phyloP scores from a whole-genome alignment of 2,329 filamentous ascomycete genomes.

The Grosmannia serpens region DNA sequence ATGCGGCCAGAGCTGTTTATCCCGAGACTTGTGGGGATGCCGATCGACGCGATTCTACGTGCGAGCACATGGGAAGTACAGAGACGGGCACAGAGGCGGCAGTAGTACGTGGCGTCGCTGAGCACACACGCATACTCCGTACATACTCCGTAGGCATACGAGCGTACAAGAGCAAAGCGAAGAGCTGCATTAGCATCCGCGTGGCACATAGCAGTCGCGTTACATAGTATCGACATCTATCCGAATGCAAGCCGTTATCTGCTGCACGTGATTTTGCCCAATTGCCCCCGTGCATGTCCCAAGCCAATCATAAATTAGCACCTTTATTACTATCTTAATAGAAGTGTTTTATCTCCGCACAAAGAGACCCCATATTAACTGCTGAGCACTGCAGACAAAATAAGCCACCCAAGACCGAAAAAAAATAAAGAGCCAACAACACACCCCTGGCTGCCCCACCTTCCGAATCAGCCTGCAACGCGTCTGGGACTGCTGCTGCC shows the following conservation, averaged over 20 bases:
- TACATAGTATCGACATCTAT: too few species aligned
- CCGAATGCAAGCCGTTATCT: too few species aligned
- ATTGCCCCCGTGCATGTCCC: neutral
- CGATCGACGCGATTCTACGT: neutral
- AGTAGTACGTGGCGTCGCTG: too few species aligned
- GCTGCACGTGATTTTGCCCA: neutral
- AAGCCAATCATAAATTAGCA: slow-evolving; percentile 3
- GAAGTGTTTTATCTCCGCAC: neutral
- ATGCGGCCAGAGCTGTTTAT: neutral
- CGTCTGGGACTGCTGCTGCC: slow-evolving; percentile 14
- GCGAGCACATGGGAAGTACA: too few species aligned
- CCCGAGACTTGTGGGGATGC: neutral
- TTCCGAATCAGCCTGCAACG: slow-evolving; percentile 24
- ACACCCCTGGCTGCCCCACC: neutral
- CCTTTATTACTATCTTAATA: too few species aligned
- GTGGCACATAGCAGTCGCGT: too few species aligned
- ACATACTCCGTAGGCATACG: too few species aligned
- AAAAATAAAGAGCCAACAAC: neutral
- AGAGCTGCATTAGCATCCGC: too few species aligned
- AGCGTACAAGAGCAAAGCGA: too few species aligned
- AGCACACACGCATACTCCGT: too few species aligned
- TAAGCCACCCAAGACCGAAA: neutral
- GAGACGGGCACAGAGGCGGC: too few species aligned
- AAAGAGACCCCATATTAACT: neutral
- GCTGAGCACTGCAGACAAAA: too few species aligned